Evolutionary conservation across 2,329 filamentous ascomycete species (phyloP).

Genomic region (Colletotrichum costaricense): DNA sequence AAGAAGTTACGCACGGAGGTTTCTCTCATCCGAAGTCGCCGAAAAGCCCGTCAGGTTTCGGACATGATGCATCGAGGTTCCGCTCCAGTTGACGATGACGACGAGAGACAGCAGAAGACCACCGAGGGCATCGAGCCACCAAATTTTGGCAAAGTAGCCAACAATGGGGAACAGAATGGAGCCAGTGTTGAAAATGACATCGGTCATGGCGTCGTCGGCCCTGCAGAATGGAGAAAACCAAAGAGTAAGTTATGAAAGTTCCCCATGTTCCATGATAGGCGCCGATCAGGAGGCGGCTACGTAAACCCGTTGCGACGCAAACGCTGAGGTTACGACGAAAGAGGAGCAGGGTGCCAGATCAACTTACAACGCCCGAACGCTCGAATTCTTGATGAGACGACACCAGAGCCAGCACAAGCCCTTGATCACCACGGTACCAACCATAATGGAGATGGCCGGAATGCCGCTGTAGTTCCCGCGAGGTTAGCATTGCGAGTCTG

Average conservation of each 20-base stretch:
- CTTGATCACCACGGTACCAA: slow-evolving; percentile 84
- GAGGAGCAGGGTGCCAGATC: slow-evolving; percentile 9
- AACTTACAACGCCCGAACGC: slow-evolving; percentile 79
- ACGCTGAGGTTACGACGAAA: slow-evolving; percentile 1
- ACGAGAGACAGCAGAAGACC: slow-evolving; percentile 82
- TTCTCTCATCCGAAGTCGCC: slow-evolving; percentile 83
- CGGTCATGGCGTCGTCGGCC: slow-evolving; percentile 69
- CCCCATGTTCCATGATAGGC: slow-evolving; percentile 41
- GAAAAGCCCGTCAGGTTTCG: slow-evolving; percentile 84
- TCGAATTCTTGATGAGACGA: slow-evolving; percentile 85
- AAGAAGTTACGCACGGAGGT: slow-evolving; percentile 62
- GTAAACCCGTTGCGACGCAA: slow-evolving; percentile 15
- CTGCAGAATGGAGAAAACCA: slow-evolving; percentile 40
- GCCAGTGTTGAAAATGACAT: slow-evolving; percentile 91
- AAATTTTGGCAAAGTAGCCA: slow-evolving; percentile 79
- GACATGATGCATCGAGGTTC: slow-evolving; percentile 80
- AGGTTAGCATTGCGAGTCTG: slow-evolving; percentile 23
- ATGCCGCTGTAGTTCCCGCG: slow-evolving; percentile 54
- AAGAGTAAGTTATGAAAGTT: slow-evolving; percentile 33
- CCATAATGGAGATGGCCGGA: slow-evolving; percentile 83
- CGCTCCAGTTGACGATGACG: slow-evolving; percentile 83
- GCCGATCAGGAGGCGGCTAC: slow-evolving; percentile 16
- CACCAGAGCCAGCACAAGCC: slow-evolving; percentile 89
- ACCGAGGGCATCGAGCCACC: slow-evolving; percentile 87
- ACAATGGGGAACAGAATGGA: slow-evolving; percentile 88